These are phyloP conservation scores for Kodamaea kaohsiungensis DNA, from an alignment of 805 yeast species.

Conservation along the genomic window DNA sequence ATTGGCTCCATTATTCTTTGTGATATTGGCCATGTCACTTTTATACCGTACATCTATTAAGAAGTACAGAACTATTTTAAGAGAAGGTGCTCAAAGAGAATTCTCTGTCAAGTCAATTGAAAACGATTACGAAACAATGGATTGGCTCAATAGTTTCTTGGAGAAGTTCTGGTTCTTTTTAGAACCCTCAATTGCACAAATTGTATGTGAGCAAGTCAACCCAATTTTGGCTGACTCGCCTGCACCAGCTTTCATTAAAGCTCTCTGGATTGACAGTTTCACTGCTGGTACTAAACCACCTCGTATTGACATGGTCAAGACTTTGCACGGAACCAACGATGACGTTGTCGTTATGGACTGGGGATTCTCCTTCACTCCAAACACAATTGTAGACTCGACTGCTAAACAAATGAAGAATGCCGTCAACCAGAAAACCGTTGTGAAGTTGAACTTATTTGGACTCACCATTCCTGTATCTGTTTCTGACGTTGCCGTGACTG, in stretches of 20 bases:
- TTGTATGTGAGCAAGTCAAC: constrained; percentile 83
- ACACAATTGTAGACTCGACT: constrained; percentile 79
- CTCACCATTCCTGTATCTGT: constrained; percentile 76
- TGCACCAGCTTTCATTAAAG: constrained; percentile 78
- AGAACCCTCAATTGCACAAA: constrained; percentile 87
- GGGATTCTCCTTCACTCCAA: constrained; percentile 92
- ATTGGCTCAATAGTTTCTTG: constrained; percentile 89
- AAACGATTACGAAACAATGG: constrained; percentile 89
- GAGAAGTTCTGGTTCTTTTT: constrained; percentile 89
- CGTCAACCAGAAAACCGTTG: constrained; percentile 77
- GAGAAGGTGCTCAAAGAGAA: constrained; percentile 86
- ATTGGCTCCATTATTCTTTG: constrained; percentile 76
- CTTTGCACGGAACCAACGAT: constrained; percentile 84
- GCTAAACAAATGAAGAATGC: constrained; percentile 81
- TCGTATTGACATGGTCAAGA: constrained; percentile 84
- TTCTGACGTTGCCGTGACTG: constrained; percentile 75
- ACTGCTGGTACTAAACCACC: constrained; percentile 97
- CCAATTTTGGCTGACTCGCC: constrained; percentile 78
- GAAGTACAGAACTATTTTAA: constrained; percentile 68
- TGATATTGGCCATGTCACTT: constrained; percentile 60
- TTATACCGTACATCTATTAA: constrained; percentile 83
- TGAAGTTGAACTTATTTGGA: constrained; percentile 83
- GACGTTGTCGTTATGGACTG: constrained; percentile 98
- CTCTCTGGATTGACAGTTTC: constrained; percentile 82
- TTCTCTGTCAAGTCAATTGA: constrained; percentile 79